phyloP scores from a whole-genome alignment of 805 yeast genomes.

The Blastobotrys peoriensis region DNA sequence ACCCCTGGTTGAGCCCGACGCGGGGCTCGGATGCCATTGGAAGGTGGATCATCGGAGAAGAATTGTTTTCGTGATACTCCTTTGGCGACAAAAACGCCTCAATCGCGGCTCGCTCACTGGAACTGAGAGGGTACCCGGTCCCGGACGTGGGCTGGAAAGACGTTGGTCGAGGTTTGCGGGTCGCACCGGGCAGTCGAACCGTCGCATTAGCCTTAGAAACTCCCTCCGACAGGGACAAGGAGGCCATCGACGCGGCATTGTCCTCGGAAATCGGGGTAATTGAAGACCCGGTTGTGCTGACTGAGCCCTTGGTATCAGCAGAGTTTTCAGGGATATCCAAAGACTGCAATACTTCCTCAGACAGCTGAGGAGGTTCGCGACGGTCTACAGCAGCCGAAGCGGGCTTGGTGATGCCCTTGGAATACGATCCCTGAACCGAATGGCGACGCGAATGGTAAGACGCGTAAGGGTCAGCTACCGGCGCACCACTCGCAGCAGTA shows the following conservation, averaged over 20 bases:
- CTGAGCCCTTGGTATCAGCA: neutral
- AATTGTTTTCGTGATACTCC: constrained; percentile 2
- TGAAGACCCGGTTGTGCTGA: neutral
- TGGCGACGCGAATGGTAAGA: constrained; percentile 16
- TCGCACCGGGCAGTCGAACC: constrained; percentile 15
- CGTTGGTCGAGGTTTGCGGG: constrained; percentile 33
- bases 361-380: constrained; percentile 5
- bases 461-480: constrained; percentile 9
- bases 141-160: constrained; percentile 31
- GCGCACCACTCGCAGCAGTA: no score
- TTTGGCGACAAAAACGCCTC: constrained; percentile 6
- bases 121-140: constrained; percentile 2
- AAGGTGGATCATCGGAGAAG: constrained; percentile 14
- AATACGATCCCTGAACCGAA: constrained; percentile 22
- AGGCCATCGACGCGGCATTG: neutral
- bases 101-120: neutral
- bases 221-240: neutral
- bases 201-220: constrained; percentile 5
- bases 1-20: constrained; percentile 28
- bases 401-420: constrained; percentile 13
- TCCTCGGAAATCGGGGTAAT: constrained; percentile 5
- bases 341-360: constrained; percentile 19
- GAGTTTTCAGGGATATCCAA: constrained; percentile 17
- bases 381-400: constrained; percentile 1
- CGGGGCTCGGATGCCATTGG: constrained; percentile 29